Conservation (phyloP, 1,284 basidiomycete species). For the Ceratobasidium sp. region DNA sequence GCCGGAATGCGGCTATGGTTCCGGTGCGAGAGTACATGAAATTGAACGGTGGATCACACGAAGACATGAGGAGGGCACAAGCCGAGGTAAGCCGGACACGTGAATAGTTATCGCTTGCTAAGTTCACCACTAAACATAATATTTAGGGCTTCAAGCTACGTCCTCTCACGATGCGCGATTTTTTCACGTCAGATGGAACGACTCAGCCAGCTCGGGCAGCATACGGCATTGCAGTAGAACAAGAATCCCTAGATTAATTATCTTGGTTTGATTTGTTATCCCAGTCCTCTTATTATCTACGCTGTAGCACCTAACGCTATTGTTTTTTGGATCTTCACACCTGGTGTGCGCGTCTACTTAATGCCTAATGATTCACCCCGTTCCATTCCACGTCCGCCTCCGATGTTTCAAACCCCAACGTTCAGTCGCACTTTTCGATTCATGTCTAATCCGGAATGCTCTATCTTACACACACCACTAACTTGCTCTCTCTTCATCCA, state of each 20-base stretch:
- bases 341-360: constrained; percentile 42
- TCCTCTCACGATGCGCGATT: constrained; percentile 75
- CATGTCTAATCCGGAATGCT: neutral
- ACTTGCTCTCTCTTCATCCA: neutral
- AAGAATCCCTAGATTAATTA: constrained; percentile 27
- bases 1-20: constrained; percentile 90
- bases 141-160: constrained; percentile 79
- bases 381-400: neutral
- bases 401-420: neutral
- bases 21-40: constrained; percentile 90
- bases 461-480: constrained; percentile 26
- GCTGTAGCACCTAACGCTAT: constrained; percentile 39
- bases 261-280: constrained; percentile 19
- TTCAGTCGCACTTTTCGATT: neutral
- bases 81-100: constrained; percentile 54
- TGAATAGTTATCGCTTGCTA: neutral
- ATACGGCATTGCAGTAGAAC: constrained; percentile 32
- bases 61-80: constrained; percentile 56
- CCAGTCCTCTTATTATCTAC: neutral
- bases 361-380: constrained; percentile 32
- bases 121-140: neutral
- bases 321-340: constrained; percentile 23
- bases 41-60: constrained; percentile 60
- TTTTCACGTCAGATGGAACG: constrained; percentile 67
- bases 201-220: constrained; percentile 35